A percentile compares a stretch with the other conserved stretches of the same genome.
phyloP scores from a whole-genome alignment of 352 stramenopile species.

The Phytophthora colocasiae region DNA sequence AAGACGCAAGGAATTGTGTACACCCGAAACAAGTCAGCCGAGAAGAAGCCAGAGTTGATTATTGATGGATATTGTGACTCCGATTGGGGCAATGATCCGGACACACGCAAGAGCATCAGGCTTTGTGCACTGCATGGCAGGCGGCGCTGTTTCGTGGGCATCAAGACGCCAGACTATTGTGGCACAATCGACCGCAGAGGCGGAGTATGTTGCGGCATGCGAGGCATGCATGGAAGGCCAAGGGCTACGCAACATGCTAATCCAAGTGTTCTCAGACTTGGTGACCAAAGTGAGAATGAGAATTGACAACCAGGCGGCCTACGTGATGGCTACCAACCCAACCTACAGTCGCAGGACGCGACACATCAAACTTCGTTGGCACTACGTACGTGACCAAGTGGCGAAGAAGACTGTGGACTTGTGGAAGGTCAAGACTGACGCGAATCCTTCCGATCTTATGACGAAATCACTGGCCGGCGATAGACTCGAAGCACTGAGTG shows the following conservation, averaged over 20 bases:
- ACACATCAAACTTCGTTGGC: slow-evolving; percentile 4
- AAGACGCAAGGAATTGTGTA: slow-evolving; percentile 12
- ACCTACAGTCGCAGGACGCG: slow-evolving; percentile 3
- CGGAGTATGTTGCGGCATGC: slow-evolving; percentile 8
- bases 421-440: slow-evolving; percentile 1
- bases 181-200: slow-evolving; percentile 5
- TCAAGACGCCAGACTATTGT: slow-evolving; percentile 1
- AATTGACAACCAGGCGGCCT: slow-evolving; percentile 1
- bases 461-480: background rate
- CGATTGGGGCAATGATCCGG: background rate
- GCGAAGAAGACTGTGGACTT: background rate
- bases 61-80: slow-evolving; percentile 6
- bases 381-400: slow-evolving; percentile 2
- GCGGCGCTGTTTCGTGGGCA: background rate
- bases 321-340: slow-evolving; percentile 1
- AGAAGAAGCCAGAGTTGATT: background rate
- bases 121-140: slow-evolving; percentile 1
- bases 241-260: background rate
- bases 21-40: background rate
- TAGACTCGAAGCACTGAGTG: background rate
- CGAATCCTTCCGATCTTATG: slow-evolving; percentile 1
- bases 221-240: slow-evolving; percentile 5
- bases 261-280: background rate
- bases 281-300: background rate
- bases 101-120: background rate